phyloP scores from a whole-genome alignment of 2,329 filamentous ascomycete genomes.

The Aphanocladium album region DNA sequence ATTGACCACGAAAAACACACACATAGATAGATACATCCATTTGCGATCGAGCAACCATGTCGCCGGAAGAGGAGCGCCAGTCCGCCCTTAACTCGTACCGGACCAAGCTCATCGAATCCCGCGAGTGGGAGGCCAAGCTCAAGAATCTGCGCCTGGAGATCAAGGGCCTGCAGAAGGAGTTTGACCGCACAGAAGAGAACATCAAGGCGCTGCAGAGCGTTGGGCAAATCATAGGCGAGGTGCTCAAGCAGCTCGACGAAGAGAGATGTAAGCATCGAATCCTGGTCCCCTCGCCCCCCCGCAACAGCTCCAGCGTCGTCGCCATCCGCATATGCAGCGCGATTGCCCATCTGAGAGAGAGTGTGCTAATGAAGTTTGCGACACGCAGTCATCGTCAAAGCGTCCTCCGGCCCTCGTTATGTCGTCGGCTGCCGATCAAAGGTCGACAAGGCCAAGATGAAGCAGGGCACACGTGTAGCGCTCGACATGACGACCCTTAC shows the following conservation, averaged over 20 bases:
- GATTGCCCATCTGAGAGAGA: constrained; percentile 17
- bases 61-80: constrained; percentile 55
- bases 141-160: constrained; percentile 92
- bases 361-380: not conserved
- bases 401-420: constrained; percentile 93
- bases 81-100: constrained; percentile 75
- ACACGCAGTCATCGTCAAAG: constrained; percentile 89
- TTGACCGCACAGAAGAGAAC: constrained; percentile 96
- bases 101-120: constrained; percentile 80
- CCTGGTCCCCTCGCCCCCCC: not conserved
- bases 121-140: constrained; percentile 98
- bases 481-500: constrained; percentile 99
- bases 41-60: constrained; percentile 33
- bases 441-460: constrained; percentile 94
- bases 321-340: not conserved
- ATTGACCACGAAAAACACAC: not conserved
- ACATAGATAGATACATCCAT: constrained; percentile 3
- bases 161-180: constrained; percentile 91
- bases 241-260: constrained; percentile 96
- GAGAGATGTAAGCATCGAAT: constrained; percentile 74
- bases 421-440: constrained; percentile 98
- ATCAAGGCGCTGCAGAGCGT: constrained; percentile 99
- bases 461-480: constrained; percentile 95
- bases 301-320: not conserved
- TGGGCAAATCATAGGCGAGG: constrained; percentile 98